Conservation (phyloP, 2,329 filamentous ascomycete genomes). For the Cladosporium sp. region DNA sequence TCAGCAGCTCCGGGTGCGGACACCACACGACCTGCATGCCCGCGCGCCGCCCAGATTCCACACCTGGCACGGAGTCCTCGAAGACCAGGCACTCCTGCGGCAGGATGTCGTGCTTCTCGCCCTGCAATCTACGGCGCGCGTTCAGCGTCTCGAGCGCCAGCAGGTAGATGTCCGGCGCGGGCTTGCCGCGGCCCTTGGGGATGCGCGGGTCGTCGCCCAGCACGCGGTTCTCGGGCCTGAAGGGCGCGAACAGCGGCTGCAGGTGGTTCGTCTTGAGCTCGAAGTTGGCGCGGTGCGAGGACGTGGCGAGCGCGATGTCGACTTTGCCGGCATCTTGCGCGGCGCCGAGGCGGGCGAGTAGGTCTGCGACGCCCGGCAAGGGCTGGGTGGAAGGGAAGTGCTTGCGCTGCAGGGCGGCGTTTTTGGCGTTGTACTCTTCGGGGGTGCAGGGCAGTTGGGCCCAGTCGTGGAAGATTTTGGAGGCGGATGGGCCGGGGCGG, state of each 20-base stretch:
- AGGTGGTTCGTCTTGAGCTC: slow-evolving; percentile 69
- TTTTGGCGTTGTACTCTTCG: slow-evolving; percentile 65
- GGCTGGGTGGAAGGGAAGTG: slow-evolving; percentile 74
- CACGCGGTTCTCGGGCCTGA: slow-evolving; percentile 70
- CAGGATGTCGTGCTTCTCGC: slow-evolving; percentile 60
- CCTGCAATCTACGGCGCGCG: slow-evolving; percentile 59
- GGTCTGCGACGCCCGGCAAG: slow-evolving; percentile 71
- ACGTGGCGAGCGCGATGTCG: slow-evolving; percentile 84
- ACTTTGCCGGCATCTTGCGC: slow-evolving; percentile 42
- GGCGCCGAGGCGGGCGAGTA: slow-evolving; percentile 60
- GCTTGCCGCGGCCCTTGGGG: slow-evolving; percentile 79
- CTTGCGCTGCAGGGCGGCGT: slow-evolving; percentile 64
- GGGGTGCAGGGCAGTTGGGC: slow-evolving; percentile 75
- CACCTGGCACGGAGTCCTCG: slow-evolving; percentile 90
- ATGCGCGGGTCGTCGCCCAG: slow-evolving; percentile 85
- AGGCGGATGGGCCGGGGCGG: slow-evolving; percentile 59
- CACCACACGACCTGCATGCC: slow-evolving; percentile 95
- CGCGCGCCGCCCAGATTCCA: slow-evolving; percentile 84
- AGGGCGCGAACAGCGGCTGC: slow-evolving; percentile 53
- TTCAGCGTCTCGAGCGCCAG: slow-evolving; percentile 86
- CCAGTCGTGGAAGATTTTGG: slow-evolving; percentile 73
- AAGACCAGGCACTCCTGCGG: slow-evolving; percentile 94
- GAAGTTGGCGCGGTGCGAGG: slow-evolving; percentile 71
- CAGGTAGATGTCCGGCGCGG: slow-evolving; percentile 90
- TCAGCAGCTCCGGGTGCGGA: slow-evolving; percentile 75